These are phyloP conservation scores for Cymbomonas tetramitiformis DNA, from an alignment of 139 green algal genomes.

Conservation along the genomic window DNA sequence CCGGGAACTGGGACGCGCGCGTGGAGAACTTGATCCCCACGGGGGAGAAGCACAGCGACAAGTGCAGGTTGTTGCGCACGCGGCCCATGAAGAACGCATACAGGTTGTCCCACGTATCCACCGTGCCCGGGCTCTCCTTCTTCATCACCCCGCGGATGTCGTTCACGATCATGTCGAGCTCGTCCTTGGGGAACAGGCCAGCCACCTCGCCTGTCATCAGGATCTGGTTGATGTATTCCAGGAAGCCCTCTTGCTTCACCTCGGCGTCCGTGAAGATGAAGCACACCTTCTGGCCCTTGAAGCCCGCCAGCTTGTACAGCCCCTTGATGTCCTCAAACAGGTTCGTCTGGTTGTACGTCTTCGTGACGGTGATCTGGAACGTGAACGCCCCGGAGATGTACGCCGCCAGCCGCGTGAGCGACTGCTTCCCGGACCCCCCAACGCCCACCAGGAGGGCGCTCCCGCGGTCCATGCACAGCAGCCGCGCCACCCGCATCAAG, in stretches of 20 bases:
- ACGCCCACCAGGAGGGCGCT: constrained; percentile 82
- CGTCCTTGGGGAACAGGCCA: constrained; percentile 83
- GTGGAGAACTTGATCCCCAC: constrained; percentile 70
- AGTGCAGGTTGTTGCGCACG: constrained; percentile 76
- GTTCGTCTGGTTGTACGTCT: constrained; percentile 76
- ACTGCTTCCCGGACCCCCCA: constrained; percentile 81
- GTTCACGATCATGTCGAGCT: constrained; percentile 81
- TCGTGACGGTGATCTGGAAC: constrained; percentile 59
- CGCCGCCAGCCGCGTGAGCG: constrained; percentile 52
- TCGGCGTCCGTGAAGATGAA: constrained; percentile 88
- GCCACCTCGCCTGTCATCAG: constrained; percentile 81
- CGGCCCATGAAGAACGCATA: constrained; percentile 78
- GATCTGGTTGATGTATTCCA: constrained; percentile 96
- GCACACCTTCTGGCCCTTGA: constrained; percentile 75
- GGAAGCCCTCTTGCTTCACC: constrained; percentile 83
- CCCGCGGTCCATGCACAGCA: constrained; percentile 71
- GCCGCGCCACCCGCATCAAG: constrained; percentile 65
- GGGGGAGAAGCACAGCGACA: constrained; percentile 81
- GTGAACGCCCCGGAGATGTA: constrained; percentile 65
- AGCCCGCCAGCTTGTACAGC: constrained; percentile 81
- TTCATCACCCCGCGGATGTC: constrained; percentile 70
- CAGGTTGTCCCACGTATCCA: constrained; percentile 82
- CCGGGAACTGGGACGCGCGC: constrained; percentile 76
- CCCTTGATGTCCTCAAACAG: constrained; percentile 88
- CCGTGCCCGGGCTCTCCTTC: constrained; percentile 29